Evolutionary conservation across 1,284 basidiomycete species (phyloP), one percentile per base, ranked within the genome.

Genomic region (Pterulicium gracile): DNA sequence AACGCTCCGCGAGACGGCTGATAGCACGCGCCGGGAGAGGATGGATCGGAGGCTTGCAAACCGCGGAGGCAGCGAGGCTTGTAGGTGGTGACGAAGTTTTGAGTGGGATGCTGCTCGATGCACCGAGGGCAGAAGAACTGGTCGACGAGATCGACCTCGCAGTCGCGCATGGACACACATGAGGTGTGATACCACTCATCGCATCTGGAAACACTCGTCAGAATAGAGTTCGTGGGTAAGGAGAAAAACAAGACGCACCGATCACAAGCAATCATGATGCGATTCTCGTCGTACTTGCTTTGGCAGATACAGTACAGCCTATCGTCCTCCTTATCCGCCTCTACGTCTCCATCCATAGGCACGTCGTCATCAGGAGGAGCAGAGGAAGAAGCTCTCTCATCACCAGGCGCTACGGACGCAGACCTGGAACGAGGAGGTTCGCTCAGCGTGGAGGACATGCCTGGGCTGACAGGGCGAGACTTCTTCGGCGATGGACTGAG

Each of bases 181-280:
- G 75, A 70, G 0, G 85, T 84, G 56, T 92, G 88, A 58, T 88
- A 92, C 88, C 88, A 92, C 52, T 90, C 85, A 56, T 91, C 88
- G 60, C 88, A 91, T 22, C 87, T 89, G 53, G 21, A 49, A 45
- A 2, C 24, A 4, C 42, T 24, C 42, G 41, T 40, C 24, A 22
- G 23, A 22, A 42, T 20, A n/a, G n/a, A n/a, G n/a, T n/a, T n/a
- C n/a, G n/a, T n/a, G n/a, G n/a, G n/a, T n/a, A n/a, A n/a, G n/a
- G n/a, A 48, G 10, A 15, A 46, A 22, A 18, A 43, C 41, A 48
- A 12, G 39, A 59, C 72, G 40, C 53, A 88, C 87, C 79, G 73
- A 65, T 92, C 88, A 58, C 88, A 91, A n/a, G 86, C 88, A 59
- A 92, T 90, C 88, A 92, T 91, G 48, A 81, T 73, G 50, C 73